Evolutionary conservation across 371 early-diverging fungal genomes (phyloP).

Genomic region (Mucor circinelloides): DNA sequence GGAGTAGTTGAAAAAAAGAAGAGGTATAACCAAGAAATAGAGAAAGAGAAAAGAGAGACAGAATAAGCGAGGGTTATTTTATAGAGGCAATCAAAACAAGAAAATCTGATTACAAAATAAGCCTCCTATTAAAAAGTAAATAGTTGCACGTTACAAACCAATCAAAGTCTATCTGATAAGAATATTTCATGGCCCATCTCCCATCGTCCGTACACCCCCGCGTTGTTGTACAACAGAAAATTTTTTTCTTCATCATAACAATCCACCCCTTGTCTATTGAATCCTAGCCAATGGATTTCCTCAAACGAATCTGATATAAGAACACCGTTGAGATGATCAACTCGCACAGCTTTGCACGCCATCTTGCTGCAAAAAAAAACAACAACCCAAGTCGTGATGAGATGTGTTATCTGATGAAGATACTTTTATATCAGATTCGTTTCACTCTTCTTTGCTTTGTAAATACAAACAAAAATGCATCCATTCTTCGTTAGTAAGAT

Average conservation of each 20-base stretch:
- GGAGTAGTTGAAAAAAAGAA: constrained; percentile 3
- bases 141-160: constrained; percentile 6
- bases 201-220: constrained; percentile 1
- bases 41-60: constrained; percentile 7
- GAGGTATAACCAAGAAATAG: constrained; percentile 6
- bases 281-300: not conserved
- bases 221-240: not conserved
- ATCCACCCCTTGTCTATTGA: not conserved
- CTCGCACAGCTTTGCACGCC: too few relatives aligned
- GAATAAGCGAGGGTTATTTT: not conserved
- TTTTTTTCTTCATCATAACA: not conserved
- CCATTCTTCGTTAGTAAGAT: not conserved
- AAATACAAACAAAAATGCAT: not conserved
- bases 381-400: too few relatives aligned
- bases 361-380: too few relatives aligned
- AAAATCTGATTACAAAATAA: constrained; percentile 14
- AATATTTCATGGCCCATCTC: constrained; percentile 5
- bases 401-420: not conserved
- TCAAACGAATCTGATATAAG: not conserved
- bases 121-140: not conserved
- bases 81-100: constrained; percentile 7
- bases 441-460: not conserved
- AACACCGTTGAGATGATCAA: not conserved
- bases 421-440: not conserved
- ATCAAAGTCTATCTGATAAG: constrained; percentile 21